Evolutionary conservation across 1,284 basidiomycete genomes (phyloP).

Genomic region (Afroboletus lepidellus): DNA sequence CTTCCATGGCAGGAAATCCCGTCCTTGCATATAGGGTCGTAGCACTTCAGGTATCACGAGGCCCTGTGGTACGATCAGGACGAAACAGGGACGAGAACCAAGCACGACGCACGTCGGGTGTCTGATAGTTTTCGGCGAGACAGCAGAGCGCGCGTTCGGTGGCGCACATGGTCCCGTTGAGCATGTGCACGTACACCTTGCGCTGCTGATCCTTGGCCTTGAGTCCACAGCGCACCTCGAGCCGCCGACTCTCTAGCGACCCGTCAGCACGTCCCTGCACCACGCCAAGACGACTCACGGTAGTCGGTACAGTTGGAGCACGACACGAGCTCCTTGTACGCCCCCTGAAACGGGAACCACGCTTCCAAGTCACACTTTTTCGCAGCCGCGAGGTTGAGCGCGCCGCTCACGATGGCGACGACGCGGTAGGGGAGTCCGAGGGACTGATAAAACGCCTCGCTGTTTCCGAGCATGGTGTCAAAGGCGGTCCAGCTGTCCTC

Average conservation of each 20-base stretch:
- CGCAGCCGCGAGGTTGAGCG: constrained; percentile 93
- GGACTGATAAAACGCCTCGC: constrained; percentile 95
- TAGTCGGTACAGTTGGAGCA: constrained; percentile 95
- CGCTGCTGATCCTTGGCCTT: constrained; percentile 85
- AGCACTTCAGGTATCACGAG: constrained; percentile 86
- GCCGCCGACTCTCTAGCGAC: constrained; percentile 77
- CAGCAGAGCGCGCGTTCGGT: constrained; percentile 97
- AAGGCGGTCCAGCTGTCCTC: constrained; percentile 94
- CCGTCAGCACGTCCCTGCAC: too few species aligned
- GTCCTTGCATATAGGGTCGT: constrained; percentile 93
- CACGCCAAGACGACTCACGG: constrained; percentile 54
- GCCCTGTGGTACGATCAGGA: constrained; percentile 51
- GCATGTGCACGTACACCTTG: constrained; percentile 94
- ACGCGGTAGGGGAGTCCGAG: constrained; percentile 89
- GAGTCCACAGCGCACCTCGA: constrained; percentile 88
- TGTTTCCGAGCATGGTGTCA: constrained; percentile 86
- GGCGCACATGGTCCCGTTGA: constrained; percentile 96
- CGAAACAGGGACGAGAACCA: background rate
- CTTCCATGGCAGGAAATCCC: constrained; percentile 88
- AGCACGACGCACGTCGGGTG: constrained; percentile 68
- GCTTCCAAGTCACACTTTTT: constrained; percentile 99
- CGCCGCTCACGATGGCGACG: constrained; percentile 95
- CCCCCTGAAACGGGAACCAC: constrained; percentile 98
- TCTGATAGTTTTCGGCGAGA: constrained; percentile 99
- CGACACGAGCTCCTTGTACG: constrained; percentile 93